Evolutionary conservation across 768 basidiomycete species (phyloP).

Genomic region (Serendipita sp.): DNA sequence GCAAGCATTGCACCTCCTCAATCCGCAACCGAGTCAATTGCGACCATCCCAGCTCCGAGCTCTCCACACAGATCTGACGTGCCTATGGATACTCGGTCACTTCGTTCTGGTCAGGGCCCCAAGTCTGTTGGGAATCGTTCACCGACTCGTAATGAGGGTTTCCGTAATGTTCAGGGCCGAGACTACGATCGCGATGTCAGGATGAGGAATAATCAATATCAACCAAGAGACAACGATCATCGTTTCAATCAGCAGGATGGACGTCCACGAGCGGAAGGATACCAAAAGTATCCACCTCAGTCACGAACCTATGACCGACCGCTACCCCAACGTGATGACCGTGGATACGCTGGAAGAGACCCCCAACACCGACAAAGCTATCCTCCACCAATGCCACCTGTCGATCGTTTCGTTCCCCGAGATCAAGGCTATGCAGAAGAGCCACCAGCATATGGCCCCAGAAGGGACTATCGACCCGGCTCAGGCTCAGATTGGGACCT

Average conservation of each 20-base stretch:
- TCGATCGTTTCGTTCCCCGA: neutral
- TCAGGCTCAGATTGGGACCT: neutral
- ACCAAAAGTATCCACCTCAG: neutral
- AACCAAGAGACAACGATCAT: neutral
- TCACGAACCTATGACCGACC: neutral
- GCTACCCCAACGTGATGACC: neutral
- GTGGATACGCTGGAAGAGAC: neutral
- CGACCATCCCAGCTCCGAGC: neutral
- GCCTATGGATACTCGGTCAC: neutral
- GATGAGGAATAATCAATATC: neutral
- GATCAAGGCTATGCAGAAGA: slow-evolving; percentile 1
- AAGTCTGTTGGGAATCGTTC: neutral
- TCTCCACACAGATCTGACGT: neutral
- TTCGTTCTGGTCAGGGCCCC: neutral
- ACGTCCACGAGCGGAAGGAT: neutral
- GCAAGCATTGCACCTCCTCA: neutral
- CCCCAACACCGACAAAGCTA: neutral
- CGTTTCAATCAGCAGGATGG: neutral
- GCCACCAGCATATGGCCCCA: neutral
- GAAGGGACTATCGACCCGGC: neutral
- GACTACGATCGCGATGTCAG: neutral
- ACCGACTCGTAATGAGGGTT: neutral
- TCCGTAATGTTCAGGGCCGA: neutral
- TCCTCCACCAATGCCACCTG: neutral
- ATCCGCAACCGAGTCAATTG: neutral